Conservation (phyloP, 495 filamentous ascomycete species). For the Wilcoxina mikolae region DNA sequence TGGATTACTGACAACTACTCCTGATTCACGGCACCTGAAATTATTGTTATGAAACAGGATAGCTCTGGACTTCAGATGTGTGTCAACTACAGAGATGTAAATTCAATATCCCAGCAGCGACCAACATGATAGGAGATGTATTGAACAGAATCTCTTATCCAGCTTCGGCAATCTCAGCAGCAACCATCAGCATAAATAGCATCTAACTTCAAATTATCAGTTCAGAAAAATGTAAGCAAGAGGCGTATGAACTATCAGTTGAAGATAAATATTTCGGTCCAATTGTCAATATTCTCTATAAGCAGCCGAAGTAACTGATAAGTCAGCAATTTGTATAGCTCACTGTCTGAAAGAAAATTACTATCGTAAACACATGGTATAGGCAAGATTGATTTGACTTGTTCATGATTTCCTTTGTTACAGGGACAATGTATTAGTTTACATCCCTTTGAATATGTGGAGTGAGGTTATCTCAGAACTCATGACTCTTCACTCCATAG, state of each 20-base stretch:
- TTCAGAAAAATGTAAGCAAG: not conserved
- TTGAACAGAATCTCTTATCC: not conserved
- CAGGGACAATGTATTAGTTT: not conserved
- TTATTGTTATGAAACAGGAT: not conserved
- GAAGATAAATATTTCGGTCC: not conserved
- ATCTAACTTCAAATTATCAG: not conserved
- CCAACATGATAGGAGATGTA: not conserved
- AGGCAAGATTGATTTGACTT: not conserved
- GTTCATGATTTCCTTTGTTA: not conserved
- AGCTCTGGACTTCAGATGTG: slow-evolving; percentile 29
- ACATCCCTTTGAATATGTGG: not conserved
- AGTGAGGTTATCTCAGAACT: not conserved
- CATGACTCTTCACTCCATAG: not conserved
- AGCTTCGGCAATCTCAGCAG: not conserved
- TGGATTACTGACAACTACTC: not conserved
- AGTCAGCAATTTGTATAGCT: too few relatives aligned
- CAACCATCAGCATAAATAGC: not conserved
- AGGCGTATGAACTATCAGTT: not conserved
- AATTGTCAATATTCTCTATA: not conserved
- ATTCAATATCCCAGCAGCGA: too few relatives aligned
- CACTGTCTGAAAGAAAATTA: too few relatives aligned
- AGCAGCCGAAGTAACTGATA: too few relatives aligned
- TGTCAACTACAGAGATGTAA: slow-evolving; percentile 36
- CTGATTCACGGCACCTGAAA: slow-evolving; percentile 3
- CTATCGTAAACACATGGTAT: not conserved